Base-by-base conservation (phyloP, 371 early-diverging fungal species). In the Lichtheimia corymbifera region DNA sequence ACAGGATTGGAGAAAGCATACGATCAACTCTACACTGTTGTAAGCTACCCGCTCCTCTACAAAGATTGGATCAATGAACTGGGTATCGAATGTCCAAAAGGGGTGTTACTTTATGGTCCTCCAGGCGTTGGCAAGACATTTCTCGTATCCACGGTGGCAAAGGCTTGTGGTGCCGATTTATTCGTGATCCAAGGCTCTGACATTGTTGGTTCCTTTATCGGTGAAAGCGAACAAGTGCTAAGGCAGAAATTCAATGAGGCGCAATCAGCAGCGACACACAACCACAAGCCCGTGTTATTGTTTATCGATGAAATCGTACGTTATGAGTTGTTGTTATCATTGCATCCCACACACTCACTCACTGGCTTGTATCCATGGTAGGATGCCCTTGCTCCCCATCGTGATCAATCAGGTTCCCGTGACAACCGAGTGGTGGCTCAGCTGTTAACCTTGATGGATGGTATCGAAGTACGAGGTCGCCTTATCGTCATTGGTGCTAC, bases 301-400 rank as follows among this genome's bases (percentile, higher is more conserved):
- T 99, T 99, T 75, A 97, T 99, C 53, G 99, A 99, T 77, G 99
- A 99, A 74, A 89, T 99, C 44, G 97, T 89, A 77, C 69, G 83
- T 30, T 41, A 2, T 22, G 1, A 15, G 5, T 12, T 58, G 12
- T 2, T 45, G 22, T 49, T 20, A 13, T 20, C 18, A 40, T 35
- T 0, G 2, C 13, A 30, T 43, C 15, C 25, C 15, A n/a, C 25
- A 1, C 22, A 22, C 5, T 4, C 25, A 18, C 12, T 57, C 35
- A 41, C 42, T 12, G 17, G 28, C 41, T 47, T 52, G 7, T n/a
- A 24, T 47, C 13, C 35, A 35, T 45, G 2, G 5, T 61, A 91
- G 89, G 99, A 99, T 82, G 91, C 97, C 3, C 70, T 99, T 35
- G 91, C 97, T 13, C 96, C 98, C 5, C 88, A 89, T 59, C 84